A percentile compares a stretch with the other conserved stretches of the same genome.
phyloP scores from a whole-genome alignment of 1,284 basidiomycete species.

The Jaminaea rosea region DNA sequence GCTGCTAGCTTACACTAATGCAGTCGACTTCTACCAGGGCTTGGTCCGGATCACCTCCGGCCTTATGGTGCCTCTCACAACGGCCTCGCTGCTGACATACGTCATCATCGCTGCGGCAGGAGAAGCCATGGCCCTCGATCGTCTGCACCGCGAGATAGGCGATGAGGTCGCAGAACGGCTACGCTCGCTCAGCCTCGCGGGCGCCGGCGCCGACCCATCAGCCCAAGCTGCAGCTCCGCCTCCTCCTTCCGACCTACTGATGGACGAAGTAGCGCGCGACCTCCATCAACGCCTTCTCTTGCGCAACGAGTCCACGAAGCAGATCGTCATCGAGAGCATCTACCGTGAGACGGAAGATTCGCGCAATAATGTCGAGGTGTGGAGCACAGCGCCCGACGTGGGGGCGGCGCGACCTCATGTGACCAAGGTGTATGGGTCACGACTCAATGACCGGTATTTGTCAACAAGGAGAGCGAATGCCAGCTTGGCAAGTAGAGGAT shows the following conservation, averaged over 20 bases:
- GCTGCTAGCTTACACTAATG: constrained; percentile 24
- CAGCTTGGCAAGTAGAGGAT: not conserved
- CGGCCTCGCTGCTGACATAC: constrained; percentile 88
- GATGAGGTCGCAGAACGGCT: constrained; percentile 86
- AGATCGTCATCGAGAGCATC: constrained; percentile 90
- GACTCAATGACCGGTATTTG: constrained; percentile 40
- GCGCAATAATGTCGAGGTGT: constrained; percentile 78
- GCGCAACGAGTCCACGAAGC: constrained; percentile 92
- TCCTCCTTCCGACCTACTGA: constrained; percentile 50
- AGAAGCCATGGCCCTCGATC: constrained; percentile 94
- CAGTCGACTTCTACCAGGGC: constrained; percentile 77
- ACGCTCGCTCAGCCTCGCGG: constrained; percentile 57
- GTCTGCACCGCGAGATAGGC: constrained; percentile 85
- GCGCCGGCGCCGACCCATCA: not conserved
- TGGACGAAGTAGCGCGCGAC: constrained; percentile 89
- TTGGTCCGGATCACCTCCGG: constrained; percentile 54
- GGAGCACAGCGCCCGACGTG: constrained; percentile 66
- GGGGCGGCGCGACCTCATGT: constrained; percentile 68
- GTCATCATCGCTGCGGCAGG: constrained; percentile 94
- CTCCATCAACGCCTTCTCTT: constrained; percentile 82
- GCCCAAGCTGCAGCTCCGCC: too few species aligned
- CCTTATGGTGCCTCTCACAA: constrained; percentile 86
- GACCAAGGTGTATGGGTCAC: constrained; percentile 54
- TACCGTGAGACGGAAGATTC: constrained; percentile 59
- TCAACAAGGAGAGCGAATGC: constrained; percentile 4